These are phyloP conservation scores for Xylaria hypoxylon DNA, from an alignment of 2,329 filamentous ascomycete genomes.

Conservation along the genomic window DNA sequence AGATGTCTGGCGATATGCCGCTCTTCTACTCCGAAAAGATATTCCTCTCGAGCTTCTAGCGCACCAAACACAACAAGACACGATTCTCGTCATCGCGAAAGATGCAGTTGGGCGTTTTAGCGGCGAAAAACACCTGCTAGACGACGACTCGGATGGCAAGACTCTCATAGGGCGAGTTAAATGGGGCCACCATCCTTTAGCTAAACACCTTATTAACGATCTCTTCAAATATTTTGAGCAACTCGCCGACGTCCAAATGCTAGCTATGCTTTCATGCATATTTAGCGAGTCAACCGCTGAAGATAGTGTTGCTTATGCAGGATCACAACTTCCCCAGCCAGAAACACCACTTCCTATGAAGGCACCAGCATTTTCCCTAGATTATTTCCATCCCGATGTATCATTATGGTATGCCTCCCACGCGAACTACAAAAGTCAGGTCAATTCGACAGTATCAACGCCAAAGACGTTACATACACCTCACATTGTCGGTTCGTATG, in stretches of 20 bases:
- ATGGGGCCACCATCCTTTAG: constrained; percentile 75
- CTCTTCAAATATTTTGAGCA: constrained; percentile 74
- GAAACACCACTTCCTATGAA: constrained; percentile 74
- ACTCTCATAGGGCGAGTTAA: constrained; percentile 70
- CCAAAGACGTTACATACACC: constrained; percentile 69
- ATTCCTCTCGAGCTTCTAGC: constrained; percentile 76
- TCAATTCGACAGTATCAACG: constrained; percentile 67
- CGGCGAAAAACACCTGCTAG: constrained; percentile 37
- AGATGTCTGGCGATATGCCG: constrained; percentile 85
- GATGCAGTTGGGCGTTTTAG: constrained; percentile 64
- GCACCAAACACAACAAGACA: constrained; percentile 65
- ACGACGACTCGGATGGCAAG: constrained; percentile 37
- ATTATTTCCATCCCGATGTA: constrained; percentile 72
- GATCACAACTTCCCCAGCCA: constrained; percentile 66
- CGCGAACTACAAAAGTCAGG: constrained; percentile 62
- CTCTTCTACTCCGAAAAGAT: constrained; percentile 80
- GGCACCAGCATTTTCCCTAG: constrained; percentile 73
- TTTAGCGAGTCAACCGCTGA: constrained; percentile 71
- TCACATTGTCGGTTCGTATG: constrained; percentile 65
- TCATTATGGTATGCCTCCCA: constrained; percentile 60
- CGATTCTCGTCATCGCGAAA: constrained; percentile 76
- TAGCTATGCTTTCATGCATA: constrained; percentile 77
- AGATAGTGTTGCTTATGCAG: constrained; percentile 68
- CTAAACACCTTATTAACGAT: constrained; percentile 69
- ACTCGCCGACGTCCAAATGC: constrained; percentile 74